phyloP scores from a whole-genome alignment of 306 rosid species.

The Dicorynia guianensis region DNA sequence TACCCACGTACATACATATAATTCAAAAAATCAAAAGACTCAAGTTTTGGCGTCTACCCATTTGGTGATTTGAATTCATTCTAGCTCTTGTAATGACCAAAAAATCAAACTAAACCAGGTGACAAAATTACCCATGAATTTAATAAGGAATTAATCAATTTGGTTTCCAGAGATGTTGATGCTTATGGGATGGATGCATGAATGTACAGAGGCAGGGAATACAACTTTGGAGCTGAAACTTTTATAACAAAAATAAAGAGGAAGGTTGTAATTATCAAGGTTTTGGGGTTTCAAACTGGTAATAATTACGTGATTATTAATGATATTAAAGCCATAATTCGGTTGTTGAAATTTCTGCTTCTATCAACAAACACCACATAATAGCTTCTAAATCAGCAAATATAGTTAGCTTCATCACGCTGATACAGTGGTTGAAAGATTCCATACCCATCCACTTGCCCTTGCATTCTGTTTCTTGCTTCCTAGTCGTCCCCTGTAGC shows the following conservation, averaged over 20 bases:
- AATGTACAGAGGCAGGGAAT: not conserved
- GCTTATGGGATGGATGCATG: not conserved
- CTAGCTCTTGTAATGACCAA: too few species aligned
- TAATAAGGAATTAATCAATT: not conserved
- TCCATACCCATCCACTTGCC: not conserved
- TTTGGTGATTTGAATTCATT: too few species aligned
- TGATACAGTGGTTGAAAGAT: conserved; percentile 38
- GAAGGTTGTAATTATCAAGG: conserved; percentile 5
- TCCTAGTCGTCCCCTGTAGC: conserved; percentile 26
- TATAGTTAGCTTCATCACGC: conserved; percentile 8
- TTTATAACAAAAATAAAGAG: conserved; percentile 7
- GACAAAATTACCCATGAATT: conserved; percentile 1
- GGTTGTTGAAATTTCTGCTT: conserved; percentile 44
- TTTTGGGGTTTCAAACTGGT: conserved; percentile 17
- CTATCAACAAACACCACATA: conserved; percentile 33
- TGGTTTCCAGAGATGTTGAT: not conserved
- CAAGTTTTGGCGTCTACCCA: too few species aligned
- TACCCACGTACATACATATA: too few species aligned
- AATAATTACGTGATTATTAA: conserved; percentile 29
- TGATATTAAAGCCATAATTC: conserved; percentile 31
- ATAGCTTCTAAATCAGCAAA: conserved; percentile 24
- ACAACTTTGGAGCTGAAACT: not conserved
- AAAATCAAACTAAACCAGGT: not conserved
- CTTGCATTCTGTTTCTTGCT: conserved; percentile 7
- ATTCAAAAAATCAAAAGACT: too few species aligned